phyloP scores from a whole-genome alignment of 208 protist genomes.

The Trypanosoma melophagium region DNA sequence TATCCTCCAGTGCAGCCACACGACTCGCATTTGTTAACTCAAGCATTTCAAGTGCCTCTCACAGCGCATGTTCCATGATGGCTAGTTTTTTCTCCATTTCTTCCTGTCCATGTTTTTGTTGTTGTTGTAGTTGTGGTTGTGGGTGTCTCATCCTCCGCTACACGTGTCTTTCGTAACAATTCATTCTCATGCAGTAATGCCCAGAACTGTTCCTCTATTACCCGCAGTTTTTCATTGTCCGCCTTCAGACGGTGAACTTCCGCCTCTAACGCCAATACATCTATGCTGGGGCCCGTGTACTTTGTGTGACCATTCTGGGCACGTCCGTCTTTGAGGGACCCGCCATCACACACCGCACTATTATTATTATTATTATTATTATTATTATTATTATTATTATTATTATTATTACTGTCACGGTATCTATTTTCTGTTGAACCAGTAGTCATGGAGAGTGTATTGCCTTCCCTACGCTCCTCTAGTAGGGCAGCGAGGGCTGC shows the following conservation, averaged over 20 bases:
- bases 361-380: too few relatives aligned
- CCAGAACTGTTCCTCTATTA: constrained; percentile 23
- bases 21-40: constrained; percentile 14
- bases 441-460: too few relatives aligned
- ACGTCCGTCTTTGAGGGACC: too few relatives aligned
- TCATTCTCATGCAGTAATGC: constrained; percentile 20
- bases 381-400: too few relatives aligned
- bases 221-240: constrained; percentile 13
- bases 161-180: background rate
- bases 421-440: too few relatives aligned
- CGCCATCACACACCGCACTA: too few relatives aligned
- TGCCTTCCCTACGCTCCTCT: too few relatives aligned
- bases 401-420: too few relatives aligned
- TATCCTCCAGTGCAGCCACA: constrained; percentile 10
- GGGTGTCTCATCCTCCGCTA: background rate
- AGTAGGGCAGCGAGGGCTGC: too few relatives aligned
- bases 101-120: too few relatives aligned
- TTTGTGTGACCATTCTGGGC: too few relatives aligned
- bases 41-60: constrained; percentile 16
- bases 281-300: background rate
- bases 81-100: background rate
- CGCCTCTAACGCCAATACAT: background rate
- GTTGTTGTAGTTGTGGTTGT: too few relatives aligned
- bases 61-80: background rate
- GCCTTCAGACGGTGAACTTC: constrained; percentile 3